phyloP scores from a whole-genome alignment of 2,329 filamentous ascomycete genomes.

The Herpotrichia juniperi region DNA sequence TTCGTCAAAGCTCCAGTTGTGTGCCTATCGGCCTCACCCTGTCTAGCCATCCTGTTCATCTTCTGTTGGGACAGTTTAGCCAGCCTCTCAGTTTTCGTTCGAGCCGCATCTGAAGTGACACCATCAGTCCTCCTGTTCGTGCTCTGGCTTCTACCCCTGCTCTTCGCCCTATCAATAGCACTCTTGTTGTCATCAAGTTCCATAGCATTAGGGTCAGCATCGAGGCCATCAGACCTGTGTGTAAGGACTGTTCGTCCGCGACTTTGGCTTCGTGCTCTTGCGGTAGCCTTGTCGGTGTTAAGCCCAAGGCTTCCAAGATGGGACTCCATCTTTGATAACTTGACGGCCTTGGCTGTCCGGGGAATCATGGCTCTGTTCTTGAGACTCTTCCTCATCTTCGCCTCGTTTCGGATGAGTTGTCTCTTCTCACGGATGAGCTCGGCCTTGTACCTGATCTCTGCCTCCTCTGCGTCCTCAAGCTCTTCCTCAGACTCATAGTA shows the following conservation, averaged over 20 bases:
- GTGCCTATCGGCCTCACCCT: constrained; percentile 96
- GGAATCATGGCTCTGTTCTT: constrained; percentile 98
- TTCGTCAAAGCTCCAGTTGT: constrained; percentile 80
- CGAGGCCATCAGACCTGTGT: constrained; percentile 58
- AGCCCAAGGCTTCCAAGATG: constrained; percentile 85
- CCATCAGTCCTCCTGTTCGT: constrained; percentile 77
- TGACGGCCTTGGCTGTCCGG: constrained; percentile 78
- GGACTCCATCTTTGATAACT: constrained; percentile 84
- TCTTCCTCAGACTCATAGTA: constrained; percentile 81
- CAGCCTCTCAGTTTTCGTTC: constrained; percentile 82
- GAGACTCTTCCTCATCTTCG: constrained; percentile 91
- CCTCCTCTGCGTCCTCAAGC: constrained; percentile 86
- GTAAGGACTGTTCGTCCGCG: constrained; percentile 75
- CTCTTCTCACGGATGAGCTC: constrained; percentile 96
- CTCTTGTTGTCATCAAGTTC: constrained; percentile 60
- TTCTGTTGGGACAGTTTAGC: constrained; percentile 93
- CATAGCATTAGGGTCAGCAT: constrained; percentile 74
- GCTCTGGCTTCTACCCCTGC: constrained; percentile 69
- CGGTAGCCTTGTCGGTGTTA: constrained; percentile 76
- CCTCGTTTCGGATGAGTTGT: constrained; percentile 88
- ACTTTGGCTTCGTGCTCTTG: constrained; percentile 72
- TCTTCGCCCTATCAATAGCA: constrained; percentile 67
- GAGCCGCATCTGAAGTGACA: constrained; percentile 69
- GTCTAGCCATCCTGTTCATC: constrained; percentile 97
- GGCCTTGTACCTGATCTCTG: constrained; percentile 87